These are phyloP conservation scores for Isatis lusitanica DNA, from an alignment of 441 rosid species.

Conservation along the genomic window DNA sequence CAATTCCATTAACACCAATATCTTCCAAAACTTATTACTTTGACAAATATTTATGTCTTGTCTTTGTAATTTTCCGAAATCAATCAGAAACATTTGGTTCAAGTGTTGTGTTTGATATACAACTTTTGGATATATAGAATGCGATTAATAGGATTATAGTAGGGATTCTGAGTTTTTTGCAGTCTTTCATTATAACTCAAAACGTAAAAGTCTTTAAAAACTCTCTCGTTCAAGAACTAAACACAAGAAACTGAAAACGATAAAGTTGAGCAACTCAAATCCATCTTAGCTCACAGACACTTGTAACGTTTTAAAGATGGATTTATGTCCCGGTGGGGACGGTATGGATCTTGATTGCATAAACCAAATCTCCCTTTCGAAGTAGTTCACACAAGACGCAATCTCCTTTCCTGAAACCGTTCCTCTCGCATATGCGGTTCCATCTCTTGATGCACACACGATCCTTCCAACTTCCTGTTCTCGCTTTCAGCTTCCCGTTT, in stretches of 20 bases:
- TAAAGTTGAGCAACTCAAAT: neutral
- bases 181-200: neutral
- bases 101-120: neutral
- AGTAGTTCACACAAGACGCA: constrained; percentile 25
- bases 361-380: neutral
- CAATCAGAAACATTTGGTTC: neutral
- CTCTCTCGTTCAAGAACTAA: too few relatives aligned
- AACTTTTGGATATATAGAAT: neutral
- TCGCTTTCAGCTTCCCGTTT: neutral
- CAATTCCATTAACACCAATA: neutral
- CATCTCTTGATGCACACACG: constrained; percentile 15
- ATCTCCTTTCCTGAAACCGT: constrained; percentile 8
- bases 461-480: constrained; percentile 5
- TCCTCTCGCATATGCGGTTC: neutral
- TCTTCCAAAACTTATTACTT: neutral
- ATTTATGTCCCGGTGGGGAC: neutral
- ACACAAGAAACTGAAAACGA: too few relatives aligned
- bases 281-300: neutral
- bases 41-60: neutral
- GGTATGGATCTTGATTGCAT: constrained; percentile 17
- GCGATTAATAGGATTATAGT: neutral
- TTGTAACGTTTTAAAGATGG: neutral
- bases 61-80: too few relatives aligned
- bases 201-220: too few relatives aligned
- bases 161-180: too few relatives aligned